phyloP scores from a whole-genome alignment of 495 filamentous ascomycete genomes.

The Aspergillus carlsbadensis region DNA sequence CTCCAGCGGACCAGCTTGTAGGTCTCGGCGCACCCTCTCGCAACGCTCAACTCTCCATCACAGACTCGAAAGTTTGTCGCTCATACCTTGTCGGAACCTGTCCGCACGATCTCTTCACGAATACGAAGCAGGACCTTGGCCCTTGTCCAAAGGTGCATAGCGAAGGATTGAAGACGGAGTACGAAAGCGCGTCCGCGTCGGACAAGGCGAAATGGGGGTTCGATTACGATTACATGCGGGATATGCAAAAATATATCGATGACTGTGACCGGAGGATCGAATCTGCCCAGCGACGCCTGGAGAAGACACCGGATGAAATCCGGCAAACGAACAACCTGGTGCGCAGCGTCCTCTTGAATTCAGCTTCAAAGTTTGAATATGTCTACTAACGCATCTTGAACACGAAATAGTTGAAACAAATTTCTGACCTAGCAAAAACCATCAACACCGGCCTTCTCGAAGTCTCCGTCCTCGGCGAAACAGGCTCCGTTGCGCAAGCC shows the following conservation, averaged over 20 bases:
- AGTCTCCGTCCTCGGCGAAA: constrained; percentile 80
- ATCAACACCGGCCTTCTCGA: constrained; percentile 84
- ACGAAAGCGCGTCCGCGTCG: constrained; percentile 62
- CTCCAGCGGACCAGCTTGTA: constrained; percentile 73
- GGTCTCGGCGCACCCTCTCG: constrained; percentile 68
- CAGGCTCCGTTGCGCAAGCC: constrained; percentile 74
- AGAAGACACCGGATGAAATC: constrained; percentile 98
- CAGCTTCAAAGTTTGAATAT: not conserved
- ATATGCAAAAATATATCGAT: constrained; percentile 93
- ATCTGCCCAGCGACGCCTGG: constrained; percentile 79
- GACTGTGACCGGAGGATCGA: constrained; percentile 96
- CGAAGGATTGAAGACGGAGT: constrained; percentile 84
- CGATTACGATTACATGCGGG: constrained; percentile 93
- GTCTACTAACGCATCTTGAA: not conserved
- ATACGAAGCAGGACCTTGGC: constrained; percentile 97
- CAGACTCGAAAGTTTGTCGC: constrained; percentile 91
- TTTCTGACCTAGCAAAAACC: constrained; percentile 73
- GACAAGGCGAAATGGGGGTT: constrained; percentile 82
- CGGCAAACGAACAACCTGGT: constrained; percentile 88
- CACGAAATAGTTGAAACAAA: constrained; percentile 67
- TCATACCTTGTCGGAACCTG: constrained; percentile 93
- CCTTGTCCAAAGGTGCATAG: constrained; percentile 88
- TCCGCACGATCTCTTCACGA: constrained; percentile 98
- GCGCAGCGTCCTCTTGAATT: constrained; percentile 14
- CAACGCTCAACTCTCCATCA: constrained; percentile 78